Evolutionary conservation across 164 flowering plant species (phyloP).

Genomic region (Houttuynia cordata): DNA sequence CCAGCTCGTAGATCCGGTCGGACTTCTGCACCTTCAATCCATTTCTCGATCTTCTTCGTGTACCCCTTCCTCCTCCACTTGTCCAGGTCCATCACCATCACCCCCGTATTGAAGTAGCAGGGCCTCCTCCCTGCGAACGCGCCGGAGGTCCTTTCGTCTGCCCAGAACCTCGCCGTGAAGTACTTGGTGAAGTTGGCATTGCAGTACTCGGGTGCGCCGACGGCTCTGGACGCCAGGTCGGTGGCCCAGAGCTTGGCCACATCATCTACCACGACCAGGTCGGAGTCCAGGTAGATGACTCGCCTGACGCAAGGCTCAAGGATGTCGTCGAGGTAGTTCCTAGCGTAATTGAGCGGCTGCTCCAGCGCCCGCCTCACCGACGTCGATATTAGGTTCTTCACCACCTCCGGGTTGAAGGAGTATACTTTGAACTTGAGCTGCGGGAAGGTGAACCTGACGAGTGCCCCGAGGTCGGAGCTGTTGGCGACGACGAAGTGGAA

Average conservation of each 20-base stretch:
- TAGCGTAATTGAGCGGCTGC: conserved; percentile 26
- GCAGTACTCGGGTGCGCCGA: conserved; percentile 34
- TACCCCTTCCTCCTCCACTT: conserved; percentile 74
- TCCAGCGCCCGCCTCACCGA: conserved; percentile 28
- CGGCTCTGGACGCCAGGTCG: conserved; percentile 9
- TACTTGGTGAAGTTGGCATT: conserved; percentile 30
- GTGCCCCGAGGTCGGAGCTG: conserved; percentile 9
- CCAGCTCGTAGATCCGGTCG: conserved; percentile 85
- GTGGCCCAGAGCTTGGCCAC: conserved; percentile 25
- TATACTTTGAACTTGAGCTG: conserved; percentile 20
- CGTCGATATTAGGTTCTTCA: conserved; percentile 18
- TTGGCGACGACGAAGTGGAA: conserved; percentile 20
- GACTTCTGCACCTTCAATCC: conserved; percentile 96
- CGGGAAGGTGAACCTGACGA: conserved; percentile 20
- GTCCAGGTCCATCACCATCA: conserved; percentile 87
- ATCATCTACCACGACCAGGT: conserved; percentile 28
- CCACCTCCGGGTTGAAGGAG: conserved; percentile 19
- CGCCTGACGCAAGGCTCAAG: conserved; percentile 27
- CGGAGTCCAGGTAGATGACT: conserved; percentile 31
- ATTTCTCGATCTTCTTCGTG: conserved; percentile 69
- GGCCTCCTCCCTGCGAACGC: conserved; percentile 29
- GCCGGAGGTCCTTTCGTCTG: conserved; percentile 10
- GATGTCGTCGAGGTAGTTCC: conserved; percentile 23
- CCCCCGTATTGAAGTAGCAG: conserved; percentile 96
- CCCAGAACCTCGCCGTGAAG: conserved; percentile 23